Evolutionary conservation across 225 moss, liverwort and hornwort species (phyloP), one percentile per base, ranked within the genome.

Genomic region (Pseudoscleropodium purum): DNA sequence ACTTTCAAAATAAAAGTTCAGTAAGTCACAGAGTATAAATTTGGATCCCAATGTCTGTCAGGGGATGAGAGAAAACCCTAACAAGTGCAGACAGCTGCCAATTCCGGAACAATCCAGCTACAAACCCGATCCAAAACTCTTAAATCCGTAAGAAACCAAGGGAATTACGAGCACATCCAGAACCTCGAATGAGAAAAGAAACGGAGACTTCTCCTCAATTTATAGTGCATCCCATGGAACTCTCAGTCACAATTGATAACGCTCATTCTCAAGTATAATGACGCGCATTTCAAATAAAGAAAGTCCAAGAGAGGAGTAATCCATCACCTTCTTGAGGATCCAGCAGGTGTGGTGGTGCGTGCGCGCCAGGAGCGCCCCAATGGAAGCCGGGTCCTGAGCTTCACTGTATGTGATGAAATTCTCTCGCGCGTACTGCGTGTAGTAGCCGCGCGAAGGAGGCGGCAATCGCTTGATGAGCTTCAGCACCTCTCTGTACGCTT

Each of bases 381-480:
- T 61, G 73, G 90, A 65, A 62, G 65, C 89, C 29, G 89, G 74
- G 85, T 93, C 94, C 84, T 91, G 88, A 34, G 72, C 87, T 91
- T 94, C 93, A 18, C 94, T 94, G 73, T 94, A 94, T 6, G 94
- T 91, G 62, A 94, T 26, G 81, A 94, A 94, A 93, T 94, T 94
- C 88, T 94, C 94, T 41, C 93, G 91, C 27, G 92, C 92, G 59
- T 93, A 92, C 43, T 94, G 94, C 43, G 90, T 84, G 85, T 94
- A 94, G 87, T 94, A 94, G 79, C 89, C 84, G 36, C 87, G 92
- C 63, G 91, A 88, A 19, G 89, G 76, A 14, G 90, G 86, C 43
- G 93, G 94, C 92, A 94, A 49, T 5, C 84, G 75, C 79, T 83
- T 89, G 37, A 93, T 81, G 45, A 94, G 91, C 93, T 92, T 93